These are phyloP conservation scores for Chalciporus sphaerocephalus DNA, from an alignment of 768 basidiomycete species.

Conservation along the genomic window DNA sequence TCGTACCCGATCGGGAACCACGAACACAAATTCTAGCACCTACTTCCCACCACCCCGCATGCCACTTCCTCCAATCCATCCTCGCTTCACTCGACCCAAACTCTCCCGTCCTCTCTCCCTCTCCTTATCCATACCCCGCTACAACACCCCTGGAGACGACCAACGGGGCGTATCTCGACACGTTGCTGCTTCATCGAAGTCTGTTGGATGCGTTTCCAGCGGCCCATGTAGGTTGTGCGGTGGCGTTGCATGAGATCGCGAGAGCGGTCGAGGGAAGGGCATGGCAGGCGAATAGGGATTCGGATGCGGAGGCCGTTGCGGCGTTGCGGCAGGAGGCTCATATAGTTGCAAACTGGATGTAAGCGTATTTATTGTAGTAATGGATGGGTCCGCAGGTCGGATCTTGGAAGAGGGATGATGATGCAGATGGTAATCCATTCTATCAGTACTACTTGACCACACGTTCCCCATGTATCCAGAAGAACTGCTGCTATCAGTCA, in stretches of 20 bases:
- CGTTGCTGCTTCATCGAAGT: conserved; percentile 74
- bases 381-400: conserved; percentile 10
- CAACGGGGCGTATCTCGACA: conserved; percentile 72
- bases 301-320: conserved; percentile 63
- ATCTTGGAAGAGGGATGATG: too few species aligned
- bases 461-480: not conserved
- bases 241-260: conserved; percentile 63
- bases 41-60: conserved; percentile 39
- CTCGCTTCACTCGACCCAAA: conserved; percentile 50
- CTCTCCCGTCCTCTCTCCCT: conserved; percentile 32
- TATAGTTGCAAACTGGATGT: conserved; percentile 39
- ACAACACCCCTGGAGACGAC: conserved; percentile 45
- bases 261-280: conserved; percentile 55
- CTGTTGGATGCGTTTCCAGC: conserved; percentile 58
- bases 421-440: too few species aligned
- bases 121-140: conserved; percentile 30
- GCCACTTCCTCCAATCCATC: conserved; percentile 59
- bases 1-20: not conserved
- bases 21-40: too few species aligned
- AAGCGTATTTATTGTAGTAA: conserved; percentile 1
- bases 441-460: too few species aligned
- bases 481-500: too few species aligned
- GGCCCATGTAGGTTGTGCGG: conserved; percentile 60
- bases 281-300: conserved; percentile 68
- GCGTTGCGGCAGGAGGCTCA: conserved; percentile 70